Base-by-base conservation (phyloP, 352 stramenopile genomes). In the Pythium rishiriense region DNA sequence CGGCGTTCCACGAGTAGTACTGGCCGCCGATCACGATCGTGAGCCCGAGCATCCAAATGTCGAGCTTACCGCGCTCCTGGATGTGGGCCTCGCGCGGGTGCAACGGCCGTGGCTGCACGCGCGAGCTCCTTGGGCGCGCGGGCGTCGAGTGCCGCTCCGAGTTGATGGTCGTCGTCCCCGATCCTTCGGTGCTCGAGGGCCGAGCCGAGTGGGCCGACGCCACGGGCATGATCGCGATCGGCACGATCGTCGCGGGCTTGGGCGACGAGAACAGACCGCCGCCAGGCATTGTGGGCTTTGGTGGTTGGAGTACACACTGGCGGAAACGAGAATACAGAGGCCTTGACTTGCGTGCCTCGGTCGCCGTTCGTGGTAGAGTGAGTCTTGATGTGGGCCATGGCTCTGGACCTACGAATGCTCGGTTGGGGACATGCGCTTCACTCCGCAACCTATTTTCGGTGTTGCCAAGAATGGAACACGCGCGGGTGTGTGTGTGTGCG, bases 1-100 rank as follows among this genome's bases (percentile, higher is more conserved):
- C 55, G n/a, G 25, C 37, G 50, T 74, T 78, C 70, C 70, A 78
- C 3, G 28, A 52, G 37, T 68, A 73, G 46, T 70, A 78, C 39
- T 74, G 67, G 15, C 70, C 70, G 28, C 62, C 62, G 21, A 78
- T 72, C 15, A 75, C 67, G 55, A 72, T 70, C 6, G 53, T 65
- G 58, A 74, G 62, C 3, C 70, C 70, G 22, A 74, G 45, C 19
- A 72, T 41, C 52, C 63, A 63, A 19, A 63, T 47, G 45, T 55
- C 48, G 35, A 58, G 21, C 26, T 57, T 64, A 47, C 58, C 25
- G 31, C 57, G 55, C 29, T 54, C 42, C 21, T 55, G 26, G 43
- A 54, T 33, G 28, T 54, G 45, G 43, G 26, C 45, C 7, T 48
- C 45, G 19, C 53, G 35, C 4, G 53, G 37, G 39, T 41, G 49